These are phyloP conservation scores for Aureobasidium lini DNA, from an alignment of 2,329 filamentous ascomycete genomes.

Conservation along the genomic window DNA sequence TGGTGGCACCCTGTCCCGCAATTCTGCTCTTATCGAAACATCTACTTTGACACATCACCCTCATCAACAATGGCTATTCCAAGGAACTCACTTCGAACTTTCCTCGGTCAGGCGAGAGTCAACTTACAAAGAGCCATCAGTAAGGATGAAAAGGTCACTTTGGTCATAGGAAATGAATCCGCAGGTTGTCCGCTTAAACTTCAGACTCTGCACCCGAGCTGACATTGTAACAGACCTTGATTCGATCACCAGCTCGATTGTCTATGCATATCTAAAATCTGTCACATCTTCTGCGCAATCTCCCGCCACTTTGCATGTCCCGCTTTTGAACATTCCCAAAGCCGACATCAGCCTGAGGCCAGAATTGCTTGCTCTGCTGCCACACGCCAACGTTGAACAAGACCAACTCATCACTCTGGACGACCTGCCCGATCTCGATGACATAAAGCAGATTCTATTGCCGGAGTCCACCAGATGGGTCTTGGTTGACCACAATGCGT, in stretches of 20 bases:
- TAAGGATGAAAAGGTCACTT: constrained; percentile 35
- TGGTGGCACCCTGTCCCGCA: background rate
- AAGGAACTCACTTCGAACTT: constrained; percentile 39
- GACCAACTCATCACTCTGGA: constrained; percentile 59
- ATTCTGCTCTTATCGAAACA: background rate
- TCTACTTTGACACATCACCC: background rate
- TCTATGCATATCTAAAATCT: constrained; percentile 64
- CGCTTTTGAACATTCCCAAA: constrained; percentile 62
- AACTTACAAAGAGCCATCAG: constrained; percentile 34
- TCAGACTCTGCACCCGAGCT: constrained; percentile 17
- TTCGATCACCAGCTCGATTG: constrained; percentile 65
- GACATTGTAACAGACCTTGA: constrained; percentile 59
- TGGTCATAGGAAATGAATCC: constrained; percentile 49
- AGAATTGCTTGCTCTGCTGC: constrained; percentile 61
- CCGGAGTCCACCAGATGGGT: constrained; percentile 59
- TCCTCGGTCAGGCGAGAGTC: constrained; percentile 38
- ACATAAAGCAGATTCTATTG: constrained; percentile 39
- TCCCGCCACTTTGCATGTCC: constrained; percentile 54
- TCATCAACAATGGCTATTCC: constrained; percentile 32
- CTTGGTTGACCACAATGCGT: constrained; percentile 71
- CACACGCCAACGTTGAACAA: constrained; percentile 49
- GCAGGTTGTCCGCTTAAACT: constrained; percentile 29
- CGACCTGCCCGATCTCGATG: constrained; percentile 47
- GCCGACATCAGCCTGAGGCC: constrained; percentile 64
- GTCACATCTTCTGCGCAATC: constrained; percentile 26